Base-by-base conservation (phyloP, 495 filamentous ascomycete species). In the Penicillium cosmopolitanum region DNA sequence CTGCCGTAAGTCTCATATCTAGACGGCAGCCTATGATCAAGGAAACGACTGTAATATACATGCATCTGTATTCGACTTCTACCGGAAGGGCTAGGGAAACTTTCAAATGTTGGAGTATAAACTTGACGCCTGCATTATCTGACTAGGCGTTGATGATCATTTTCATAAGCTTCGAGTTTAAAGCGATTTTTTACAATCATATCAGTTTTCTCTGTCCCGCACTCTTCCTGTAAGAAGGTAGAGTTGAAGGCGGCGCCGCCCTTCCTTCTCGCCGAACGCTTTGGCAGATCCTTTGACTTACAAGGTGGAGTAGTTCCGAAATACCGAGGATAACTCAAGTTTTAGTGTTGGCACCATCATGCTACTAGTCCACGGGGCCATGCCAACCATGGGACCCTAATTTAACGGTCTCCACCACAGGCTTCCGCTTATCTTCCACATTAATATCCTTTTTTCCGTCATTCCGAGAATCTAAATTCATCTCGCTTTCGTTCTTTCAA, bases 1-100 rank as follows among this genome's bases (percentile, higher is more conserved):
- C 48, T 77, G 74, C 54, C 72, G 71, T 0, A 66, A 66, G 28
- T 61, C 72, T 10, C 74, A 75, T 38, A 71, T 77, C n/a, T 76
- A 66, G 46, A 23, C 1, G 10, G 1, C 11, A n/a, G 23, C 21
- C 5, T 28, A 4, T 19, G 15, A 15, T 2, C 21, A 28, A 13
- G 4, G 9, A 10, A 18, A 44, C 13, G 5, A 38, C 36, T 38
- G 36, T 38, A 38, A 4, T 13, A 9, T 38, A 38, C 28, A 31
- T 31, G 8, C 5, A 31, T 31, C 8, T 31, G 28, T 6, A 31
- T 31, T 31, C 6, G 28, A 8, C 2, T 31, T 31, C 8, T 6
- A 31, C 28, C 1, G 28, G 28, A 31, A 31, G 28, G 28, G 36
- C 36, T 0, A 38, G 36, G 36, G 36, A 38, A 38, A 31, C 28